These are phyloP conservation scores for Leptoxyphium fumago DNA, from an alignment of 2,329 filamentous ascomycete species.

Conservation along the genomic window DNA sequence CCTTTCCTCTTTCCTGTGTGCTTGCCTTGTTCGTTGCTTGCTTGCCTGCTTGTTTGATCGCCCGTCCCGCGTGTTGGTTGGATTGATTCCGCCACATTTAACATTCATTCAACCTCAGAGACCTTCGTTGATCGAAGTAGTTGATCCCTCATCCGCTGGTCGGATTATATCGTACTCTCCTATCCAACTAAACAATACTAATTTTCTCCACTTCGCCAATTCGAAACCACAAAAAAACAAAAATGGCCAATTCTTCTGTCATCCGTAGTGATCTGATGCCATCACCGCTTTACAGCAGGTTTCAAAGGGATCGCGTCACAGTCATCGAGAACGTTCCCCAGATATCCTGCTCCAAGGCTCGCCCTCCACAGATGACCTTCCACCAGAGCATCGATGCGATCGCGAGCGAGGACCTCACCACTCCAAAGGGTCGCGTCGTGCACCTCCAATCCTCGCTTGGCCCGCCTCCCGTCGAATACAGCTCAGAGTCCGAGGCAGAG, in stretches of 20 bases:
- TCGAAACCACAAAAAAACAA: constrained; percentile 3
- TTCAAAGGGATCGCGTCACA: constrained; percentile 41
- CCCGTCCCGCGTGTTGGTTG: no score
- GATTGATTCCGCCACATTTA: neutral
- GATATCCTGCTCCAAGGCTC: constrained; percentile 16
- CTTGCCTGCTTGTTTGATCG: neutral
- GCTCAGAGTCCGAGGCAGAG: constrained; percentile 37
- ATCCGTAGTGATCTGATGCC: constrained; percentile 37
- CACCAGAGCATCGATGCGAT: constrained; percentile 24
- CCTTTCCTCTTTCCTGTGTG: constrained; percentile 9
- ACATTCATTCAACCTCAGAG: neutral
- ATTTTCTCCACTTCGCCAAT: neutral
- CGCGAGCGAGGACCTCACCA: constrained; percentile 49
- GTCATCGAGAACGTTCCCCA: constrained; percentile 43
- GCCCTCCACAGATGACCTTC: constrained; percentile 21
- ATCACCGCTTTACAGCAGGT: constrained; percentile 41
- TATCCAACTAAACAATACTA: neutral
- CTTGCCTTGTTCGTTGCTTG: constrained; percentile 8
- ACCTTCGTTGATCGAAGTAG: constrained; percentile 7
- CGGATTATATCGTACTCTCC: constrained; percentile 1
- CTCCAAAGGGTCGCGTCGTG: constrained; percentile 38
- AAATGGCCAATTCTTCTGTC: constrained; percentile 34
- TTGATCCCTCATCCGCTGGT: constrained; percentile 7
- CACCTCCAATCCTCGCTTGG: constrained; percentile 1
- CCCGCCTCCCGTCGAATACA: constrained; percentile 35